Evolutionary conservation across 768 basidiomycete genomes (phyloP).

Genomic region (Hemileccinum rubropunctum): DNA sequence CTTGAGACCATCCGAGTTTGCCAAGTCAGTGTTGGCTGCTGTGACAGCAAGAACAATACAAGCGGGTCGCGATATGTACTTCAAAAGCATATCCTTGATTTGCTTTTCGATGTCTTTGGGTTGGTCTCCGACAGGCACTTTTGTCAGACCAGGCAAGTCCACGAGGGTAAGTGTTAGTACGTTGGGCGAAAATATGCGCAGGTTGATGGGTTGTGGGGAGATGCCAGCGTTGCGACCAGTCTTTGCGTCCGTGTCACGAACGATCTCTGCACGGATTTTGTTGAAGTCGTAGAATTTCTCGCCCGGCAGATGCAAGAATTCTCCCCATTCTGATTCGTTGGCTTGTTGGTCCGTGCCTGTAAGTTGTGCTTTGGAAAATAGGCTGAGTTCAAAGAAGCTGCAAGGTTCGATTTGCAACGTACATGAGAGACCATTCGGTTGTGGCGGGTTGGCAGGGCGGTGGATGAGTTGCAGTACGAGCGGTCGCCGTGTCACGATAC

Average conservation of each 20-base stretch:
- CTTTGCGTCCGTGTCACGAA: conserved; percentile 96
- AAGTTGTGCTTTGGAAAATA: conserved; percentile 25
- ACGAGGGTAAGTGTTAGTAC: conserved; percentile 96
- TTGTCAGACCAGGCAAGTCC: conserved; percentile 94
- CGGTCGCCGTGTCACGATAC: conserved; percentile 97
- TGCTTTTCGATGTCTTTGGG: conserved; percentile 97
- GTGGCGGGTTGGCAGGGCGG: conserved; percentile 53
- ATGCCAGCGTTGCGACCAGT: conserved; percentile 98
- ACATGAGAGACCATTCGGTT: conserved; percentile 45
- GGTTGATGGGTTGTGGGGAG: conserved; percentile 94
- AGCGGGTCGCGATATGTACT: conserved; percentile 92
- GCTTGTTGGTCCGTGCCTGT: conserved; percentile 65
- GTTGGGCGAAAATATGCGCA: conserved; percentile 96
- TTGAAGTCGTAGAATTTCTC: conserved; percentile 98
- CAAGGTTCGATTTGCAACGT: conserved; percentile 21
- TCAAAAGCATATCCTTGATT: conserved; percentile 93
- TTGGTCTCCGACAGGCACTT: conserved; percentile 94
- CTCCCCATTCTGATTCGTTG: conserved; percentile 97
- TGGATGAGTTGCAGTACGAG: conserved; percentile 96
- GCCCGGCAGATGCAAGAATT: conserved; percentile 93
- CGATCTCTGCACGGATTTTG: conserved; percentile 95
- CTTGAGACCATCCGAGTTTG: conserved; percentile 97
- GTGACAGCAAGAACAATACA: conserved; percentile 98
- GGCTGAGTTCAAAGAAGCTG: neutral
- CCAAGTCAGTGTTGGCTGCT: conserved; percentile 93